These are phyloP conservation scores for Wickerhamiella cacticola DNA, from an alignment of 805 yeast species.

Conservation along the genomic window DNA sequence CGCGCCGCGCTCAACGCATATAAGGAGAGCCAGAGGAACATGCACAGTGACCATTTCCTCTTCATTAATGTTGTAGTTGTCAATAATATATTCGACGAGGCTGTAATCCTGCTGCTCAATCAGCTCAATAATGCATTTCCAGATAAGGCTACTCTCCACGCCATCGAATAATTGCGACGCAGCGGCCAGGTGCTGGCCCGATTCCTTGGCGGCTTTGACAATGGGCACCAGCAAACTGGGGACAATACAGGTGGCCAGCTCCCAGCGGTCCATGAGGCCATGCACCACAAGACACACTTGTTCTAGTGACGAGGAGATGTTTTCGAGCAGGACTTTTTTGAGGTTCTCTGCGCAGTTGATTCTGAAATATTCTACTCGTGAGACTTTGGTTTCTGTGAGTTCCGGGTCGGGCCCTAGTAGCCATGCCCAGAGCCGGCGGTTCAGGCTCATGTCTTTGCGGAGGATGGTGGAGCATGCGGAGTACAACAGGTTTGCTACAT, in stretches of 20 bases:
- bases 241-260: conserved; percentile 64
- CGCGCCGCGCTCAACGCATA: conserved; percentile 11
- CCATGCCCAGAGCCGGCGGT: conserved; percentile 91
- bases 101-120: conserved; percentile 32
- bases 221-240: conserved; percentile 61
- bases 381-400: conserved; percentile 17
- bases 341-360: conserved; percentile 42
- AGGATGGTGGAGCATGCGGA: conserved; percentile 53
- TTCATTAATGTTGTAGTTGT: conserved; percentile 62
- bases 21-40: conserved; percentile 54
- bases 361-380: conserved; percentile 47
- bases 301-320: conserved; percentile 27
- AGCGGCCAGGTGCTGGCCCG: conserved; percentile 34
- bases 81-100: conserved; percentile 47
- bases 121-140: conserved; percentile 48
- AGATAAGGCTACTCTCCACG: conserved; percentile 67
- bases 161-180: conserved; percentile 72
- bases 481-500: conserved; percentile 46
- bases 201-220: conserved; percentile 27
- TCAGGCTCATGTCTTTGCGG: conserved; percentile 84
- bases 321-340: conserved; percentile 40
- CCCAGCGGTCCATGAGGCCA: conserved; percentile 88
- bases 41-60: conserved; percentile 76
- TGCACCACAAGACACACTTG: conserved; percentile 53
- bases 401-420: conserved; percentile 63